Evolutionary conservation across 768 basidiomycete genomes (phyloP).

Genomic region (Agaricus subrufescens): DNA sequence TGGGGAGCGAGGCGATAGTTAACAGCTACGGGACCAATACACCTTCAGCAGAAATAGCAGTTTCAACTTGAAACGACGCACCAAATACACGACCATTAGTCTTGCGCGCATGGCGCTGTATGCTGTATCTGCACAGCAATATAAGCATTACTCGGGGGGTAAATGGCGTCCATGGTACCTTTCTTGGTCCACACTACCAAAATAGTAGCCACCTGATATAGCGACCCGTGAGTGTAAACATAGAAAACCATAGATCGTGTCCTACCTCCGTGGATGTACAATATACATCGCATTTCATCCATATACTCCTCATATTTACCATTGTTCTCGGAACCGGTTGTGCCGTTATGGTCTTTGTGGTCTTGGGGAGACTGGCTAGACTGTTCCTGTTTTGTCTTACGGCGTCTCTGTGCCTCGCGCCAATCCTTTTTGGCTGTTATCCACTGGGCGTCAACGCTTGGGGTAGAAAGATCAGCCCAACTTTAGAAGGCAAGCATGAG

Average conservation of each 20-base stretch:
- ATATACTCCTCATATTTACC: conserved; percentile 60
- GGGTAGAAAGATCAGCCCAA: conserved; percentile 12
- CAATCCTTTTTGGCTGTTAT: conserved; percentile 82
- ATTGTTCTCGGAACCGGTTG: conserved; percentile 17
- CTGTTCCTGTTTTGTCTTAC: conserved; percentile 42
- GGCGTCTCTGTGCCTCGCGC: conserved; percentile 57
- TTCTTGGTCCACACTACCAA: conserved; percentile 77
- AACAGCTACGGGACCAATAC: conserved; percentile 42
- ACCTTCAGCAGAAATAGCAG: neutral
- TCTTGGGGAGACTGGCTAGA: neutral
- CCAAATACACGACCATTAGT: conserved; percentile 88
- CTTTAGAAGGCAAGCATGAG: neutral
- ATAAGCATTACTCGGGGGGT: neutral
- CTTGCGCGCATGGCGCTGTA: conserved; percentile 86
- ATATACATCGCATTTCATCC: conserved; percentile 81
- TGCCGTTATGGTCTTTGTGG: neutral
- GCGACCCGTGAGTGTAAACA: neutral
- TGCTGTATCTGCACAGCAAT: conserved; percentile 46
- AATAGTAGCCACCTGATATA: conserved; percentile 71
- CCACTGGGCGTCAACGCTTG: conserved; percentile 84
- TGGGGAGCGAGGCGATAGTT: conserved; percentile 91
- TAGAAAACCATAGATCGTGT: neutral
- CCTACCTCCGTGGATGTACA: conserved; percentile 76
- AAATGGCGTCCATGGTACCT: conserved; percentile 30
- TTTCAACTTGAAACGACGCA: conserved; percentile 21